Percentiles rank a stretch among this genome's conserved stretches.
These are phyloP conservation scores for Syncephalastrum racemosum DNA, from an alignment of 371 early-diverging fungal species.

Conservation along the genomic window DNA sequence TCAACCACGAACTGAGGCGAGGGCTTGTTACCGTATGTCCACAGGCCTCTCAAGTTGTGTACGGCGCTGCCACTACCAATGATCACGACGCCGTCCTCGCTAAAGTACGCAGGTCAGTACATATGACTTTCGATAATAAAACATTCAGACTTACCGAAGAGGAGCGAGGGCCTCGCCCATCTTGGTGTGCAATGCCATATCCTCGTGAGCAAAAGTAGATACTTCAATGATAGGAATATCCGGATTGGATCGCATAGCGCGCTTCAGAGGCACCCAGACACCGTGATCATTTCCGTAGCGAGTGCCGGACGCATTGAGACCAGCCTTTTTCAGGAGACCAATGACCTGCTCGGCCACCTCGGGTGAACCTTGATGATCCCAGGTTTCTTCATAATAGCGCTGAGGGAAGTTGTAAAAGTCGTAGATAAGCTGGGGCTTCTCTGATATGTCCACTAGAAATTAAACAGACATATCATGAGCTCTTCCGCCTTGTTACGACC, in stretches of 20 bases:
- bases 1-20: constrained; percentile 23
- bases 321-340: constrained; percentile 44
- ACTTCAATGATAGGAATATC: constrained; percentile 59
- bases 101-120: background rate
- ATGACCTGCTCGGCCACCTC: constrained; percentile 49
- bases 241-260: constrained; percentile 44
- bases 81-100: constrained; percentile 53
- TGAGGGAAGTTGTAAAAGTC: constrained; percentile 66
- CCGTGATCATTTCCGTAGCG: constrained; percentile 61
- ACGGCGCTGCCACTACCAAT: constrained; percentile 61
- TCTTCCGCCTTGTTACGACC: background rate
- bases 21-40: constrained; percentile 21
- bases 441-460: constrained; percentile 35
- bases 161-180: constrained; percentile 32
- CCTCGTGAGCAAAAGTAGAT: constrained; percentile 37
- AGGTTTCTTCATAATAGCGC: constrained; percentile 53
- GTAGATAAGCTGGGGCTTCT: constrained; percentile 57
- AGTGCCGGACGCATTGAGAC: constrained; percentile 37
- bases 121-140: background rate
- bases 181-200: constrained; percentile 22
- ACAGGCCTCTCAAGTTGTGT: constrained; percentile 54
- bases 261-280: constrained; percentile 58
- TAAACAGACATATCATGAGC: background rate
- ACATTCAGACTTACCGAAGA: constrained; percentile 16
- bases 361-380: constrained; percentile 59